A percentile compares a stretch with the other conserved stretches of the same genome.
These are phyloP conservation scores for Crucihimalaya himalaica DNA, from an alignment of 345 rosid species.

Conservation along the genomic window DNA sequence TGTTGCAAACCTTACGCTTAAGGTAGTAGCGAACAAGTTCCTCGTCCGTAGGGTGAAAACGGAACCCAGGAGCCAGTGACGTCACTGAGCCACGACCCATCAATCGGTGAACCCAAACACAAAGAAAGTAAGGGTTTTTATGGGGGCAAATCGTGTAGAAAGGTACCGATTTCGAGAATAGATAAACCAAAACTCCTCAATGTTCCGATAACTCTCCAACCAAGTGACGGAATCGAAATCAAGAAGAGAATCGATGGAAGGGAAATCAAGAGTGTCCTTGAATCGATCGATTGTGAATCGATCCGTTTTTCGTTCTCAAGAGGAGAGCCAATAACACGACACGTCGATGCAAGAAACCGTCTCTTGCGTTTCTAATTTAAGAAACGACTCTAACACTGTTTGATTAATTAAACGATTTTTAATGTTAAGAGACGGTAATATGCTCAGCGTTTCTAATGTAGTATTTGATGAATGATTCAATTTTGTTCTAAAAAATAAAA, in stretches of 20 bases:
- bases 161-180: neutral
- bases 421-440: too few species aligned
- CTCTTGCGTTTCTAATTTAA: too few species aligned
- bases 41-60: conserved; percentile 95
- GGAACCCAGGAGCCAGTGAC: conserved; percentile 92
- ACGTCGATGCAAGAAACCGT: too few species aligned
- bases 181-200: conserved; percentile 17
- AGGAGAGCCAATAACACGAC: too few species aligned
- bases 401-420: too few species aligned
- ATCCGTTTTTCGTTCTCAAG: too few species aligned
- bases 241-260: conserved; percentile 57
- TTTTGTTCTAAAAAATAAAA: too few species aligned
- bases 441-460: too few species aligned
- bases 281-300: too few species aligned
- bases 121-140: conserved; percentile 17
- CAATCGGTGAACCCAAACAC: conserved; percentile 11
- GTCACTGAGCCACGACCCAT: conserved; percentile 64
- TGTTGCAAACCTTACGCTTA: conserved; percentile 71
- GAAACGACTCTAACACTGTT: too few species aligned
- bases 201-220: conserved; percentile 46
- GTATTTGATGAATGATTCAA: too few species aligned
- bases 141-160: neutral
- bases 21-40: conserved; percentile 88
- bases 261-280: conserved; percentile 38
- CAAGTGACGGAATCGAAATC: conserved; percentile 67